phyloP scores from a whole-genome alignment of 768 basidiomycete species.

The Dacryopinax spathularia region DNA sequence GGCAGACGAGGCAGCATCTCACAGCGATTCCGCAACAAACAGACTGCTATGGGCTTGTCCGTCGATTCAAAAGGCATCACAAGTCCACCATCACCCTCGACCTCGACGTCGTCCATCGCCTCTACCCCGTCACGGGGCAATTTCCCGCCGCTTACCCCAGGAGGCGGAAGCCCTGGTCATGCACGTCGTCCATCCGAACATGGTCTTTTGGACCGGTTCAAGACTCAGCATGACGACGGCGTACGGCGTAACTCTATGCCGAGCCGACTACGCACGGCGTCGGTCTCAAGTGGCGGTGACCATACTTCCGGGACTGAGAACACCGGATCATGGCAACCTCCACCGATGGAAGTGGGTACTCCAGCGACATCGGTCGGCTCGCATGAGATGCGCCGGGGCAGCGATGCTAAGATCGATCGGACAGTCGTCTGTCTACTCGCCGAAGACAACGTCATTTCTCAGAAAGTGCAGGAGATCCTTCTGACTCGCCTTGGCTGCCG shows the following conservation, averaged over 20 bases:
- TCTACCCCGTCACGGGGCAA: constrained; percentile 76
- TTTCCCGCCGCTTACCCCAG: constrained; percentile 53
- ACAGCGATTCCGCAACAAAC: constrained; percentile 47
- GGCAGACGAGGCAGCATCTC: constrained; percentile 68
- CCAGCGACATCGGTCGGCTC: constrained; percentile 79
- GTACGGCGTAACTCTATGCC: constrained; percentile 67
- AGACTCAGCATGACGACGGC: constrained; percentile 50
- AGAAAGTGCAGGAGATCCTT: constrained; percentile 91
- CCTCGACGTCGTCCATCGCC: constrained; percentile 79
- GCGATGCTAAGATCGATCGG: constrained; percentile 54
- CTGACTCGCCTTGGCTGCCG: constrained; percentile 89
- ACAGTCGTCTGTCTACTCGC: constrained; percentile 89
- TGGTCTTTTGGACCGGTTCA: constrained; percentile 79
- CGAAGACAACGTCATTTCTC: constrained; percentile 95
- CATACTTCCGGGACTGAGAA: constrained; percentile 51
- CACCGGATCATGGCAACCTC: constrained; percentile 29
- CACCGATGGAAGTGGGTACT: constrained; percentile 42
- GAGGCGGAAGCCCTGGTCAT: constrained; percentile 41
- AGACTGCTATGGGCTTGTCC: constrained; percentile 60
- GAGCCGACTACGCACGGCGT: constrained; percentile 73
- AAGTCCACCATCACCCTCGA: constrained; percentile 83
- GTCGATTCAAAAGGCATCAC: constrained; percentile 43
- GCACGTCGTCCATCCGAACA: constrained; percentile 79
- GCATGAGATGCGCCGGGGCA: constrained; percentile 39
- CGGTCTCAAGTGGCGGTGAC: constrained; percentile 55